phyloP scores from a whole-genome alignment of 2,329 filamentous ascomycete genomes.

The Rhinocladiella similis region DNA sequence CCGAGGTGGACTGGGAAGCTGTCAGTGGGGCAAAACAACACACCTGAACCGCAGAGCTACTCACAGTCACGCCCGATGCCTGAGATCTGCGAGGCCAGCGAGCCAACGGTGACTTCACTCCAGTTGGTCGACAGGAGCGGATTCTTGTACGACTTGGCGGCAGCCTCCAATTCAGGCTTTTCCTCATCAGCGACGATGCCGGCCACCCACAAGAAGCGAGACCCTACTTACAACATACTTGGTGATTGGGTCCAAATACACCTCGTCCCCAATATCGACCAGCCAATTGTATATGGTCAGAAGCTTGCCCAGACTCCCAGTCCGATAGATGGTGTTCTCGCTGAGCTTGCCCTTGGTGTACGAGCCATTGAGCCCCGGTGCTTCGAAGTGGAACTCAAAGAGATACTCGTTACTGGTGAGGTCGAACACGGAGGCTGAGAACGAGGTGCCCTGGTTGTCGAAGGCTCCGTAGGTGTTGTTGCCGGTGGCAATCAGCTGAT shows the following conservation, averaged over 20 bases:
- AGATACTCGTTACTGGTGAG: constrained; percentile 33
- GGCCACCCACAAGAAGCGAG: not conserved
- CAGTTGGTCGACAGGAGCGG: constrained; percentile 35
- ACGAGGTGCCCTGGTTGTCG: constrained; percentile 32
- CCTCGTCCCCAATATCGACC: constrained; percentile 35
- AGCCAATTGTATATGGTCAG: constrained; percentile 41
- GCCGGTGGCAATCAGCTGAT: constrained; percentile 5
- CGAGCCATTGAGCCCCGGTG: constrained; percentile 20
- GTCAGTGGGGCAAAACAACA: not conserved
- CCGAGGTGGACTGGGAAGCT: constrained; percentile 1
- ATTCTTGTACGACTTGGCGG: constrained; percentile 30
- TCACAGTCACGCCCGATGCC: constrained; percentile 14
- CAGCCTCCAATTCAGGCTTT: constrained; percentile 39
- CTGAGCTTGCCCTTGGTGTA: constrained; percentile 9
- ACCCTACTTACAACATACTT: constrained; percentile 34
- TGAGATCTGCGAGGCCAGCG: constrained; percentile 47
- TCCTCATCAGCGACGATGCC: not conserved
- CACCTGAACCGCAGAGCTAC: not conserved
- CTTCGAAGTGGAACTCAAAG: constrained; percentile 34
- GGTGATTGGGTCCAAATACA: constrained; percentile 41
- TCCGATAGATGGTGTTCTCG: constrained; percentile 28
- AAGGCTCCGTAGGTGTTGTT: constrained; percentile 9
- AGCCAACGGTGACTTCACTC: constrained; percentile 50
- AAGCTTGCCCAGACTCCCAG: constrained; percentile 41
- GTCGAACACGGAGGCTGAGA: constrained; percentile 43